These are phyloP conservation scores for Euphorbia tirucalli DNA, from an alignment of 345 rosid species.

Conservation along the genomic window DNA sequence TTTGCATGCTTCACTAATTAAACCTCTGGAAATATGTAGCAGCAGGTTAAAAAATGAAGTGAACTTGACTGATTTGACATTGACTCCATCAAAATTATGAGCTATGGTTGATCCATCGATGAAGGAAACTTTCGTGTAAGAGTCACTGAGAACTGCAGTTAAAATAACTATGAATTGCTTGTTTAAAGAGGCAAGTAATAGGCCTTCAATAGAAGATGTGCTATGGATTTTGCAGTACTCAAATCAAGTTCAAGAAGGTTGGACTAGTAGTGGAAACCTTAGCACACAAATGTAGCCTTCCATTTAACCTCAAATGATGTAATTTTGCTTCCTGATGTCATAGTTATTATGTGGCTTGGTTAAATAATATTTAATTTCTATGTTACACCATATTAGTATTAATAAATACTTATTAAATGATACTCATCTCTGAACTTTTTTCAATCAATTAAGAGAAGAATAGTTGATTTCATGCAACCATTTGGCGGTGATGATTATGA, in stretches of 20 bases:
- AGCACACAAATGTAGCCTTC: constrained; percentile 31
- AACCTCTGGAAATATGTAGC: too few species aligned
- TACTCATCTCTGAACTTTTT: too few species aligned
- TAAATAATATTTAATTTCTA: not conserved
- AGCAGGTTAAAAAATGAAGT: too few species aligned
- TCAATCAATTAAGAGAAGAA: too few species aligned
- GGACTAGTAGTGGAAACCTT: constrained; percentile 79
- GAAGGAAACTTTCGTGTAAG: constrained; percentile 64
- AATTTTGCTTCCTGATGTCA: not conserved
- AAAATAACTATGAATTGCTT: constrained; percentile 78
- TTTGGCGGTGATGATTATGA: too few species aligned
- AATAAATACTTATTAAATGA: too few species aligned
- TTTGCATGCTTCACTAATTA: too few species aligned
- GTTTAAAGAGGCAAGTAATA: constrained; percentile 46
- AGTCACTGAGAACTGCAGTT: constrained; percentile 67
- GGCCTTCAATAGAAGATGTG: constrained; percentile 88
- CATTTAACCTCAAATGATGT: not conserved
- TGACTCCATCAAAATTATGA: constrained; percentile 49
- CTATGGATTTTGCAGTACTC: constrained; percentile 93
- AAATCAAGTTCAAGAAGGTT: constrained; percentile 87
- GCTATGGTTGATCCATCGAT: constrained; percentile 55
- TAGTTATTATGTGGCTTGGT: not conserved
- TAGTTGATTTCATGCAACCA: too few species aligned
- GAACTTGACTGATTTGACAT: too few species aligned
- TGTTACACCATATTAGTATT: too few species aligned